These are phyloP conservation scores for Corymbia calophylla DNA, from an alignment of 441 rosid species.

Conservation along the genomic window DNA sequence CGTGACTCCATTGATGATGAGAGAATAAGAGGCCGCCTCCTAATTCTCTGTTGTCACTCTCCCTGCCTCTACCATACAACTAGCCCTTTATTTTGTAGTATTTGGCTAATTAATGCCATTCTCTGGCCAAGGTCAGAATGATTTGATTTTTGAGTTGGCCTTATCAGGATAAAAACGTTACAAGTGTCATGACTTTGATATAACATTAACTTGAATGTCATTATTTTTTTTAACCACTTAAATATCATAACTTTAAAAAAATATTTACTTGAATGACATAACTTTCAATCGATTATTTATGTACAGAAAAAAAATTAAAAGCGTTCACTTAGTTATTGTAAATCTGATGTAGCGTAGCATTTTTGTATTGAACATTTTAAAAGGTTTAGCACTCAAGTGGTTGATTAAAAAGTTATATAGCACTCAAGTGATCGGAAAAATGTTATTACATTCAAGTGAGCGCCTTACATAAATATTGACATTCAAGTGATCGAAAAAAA, in stretches of 20 bases:
- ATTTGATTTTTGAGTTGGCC: not conserved
- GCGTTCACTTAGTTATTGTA: rapidly evolving
- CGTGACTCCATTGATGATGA: not conserved
- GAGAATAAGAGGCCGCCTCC: not conserved
- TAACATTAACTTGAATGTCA: rapidly evolving
- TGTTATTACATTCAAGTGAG: not conserved
- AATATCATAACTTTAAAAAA: not conserved
- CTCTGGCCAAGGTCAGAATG: not conserved
- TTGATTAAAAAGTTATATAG: not conserved
- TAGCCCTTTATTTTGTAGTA: not conserved
- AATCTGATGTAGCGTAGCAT: not conserved
- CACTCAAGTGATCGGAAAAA: not conserved
- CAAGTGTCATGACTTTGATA: no score
- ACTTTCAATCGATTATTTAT: no score
- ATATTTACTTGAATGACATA: no score
- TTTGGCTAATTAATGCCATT: not conserved
- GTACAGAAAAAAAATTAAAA: rapidly evolving
- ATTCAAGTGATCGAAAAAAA: no score
- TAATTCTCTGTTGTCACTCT: not conserved
- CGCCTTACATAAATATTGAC: no score
- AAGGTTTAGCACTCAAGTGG: not conserved
- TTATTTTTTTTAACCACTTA: no score
- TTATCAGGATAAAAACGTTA: rapidly evolving
- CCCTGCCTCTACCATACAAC: not conserved
- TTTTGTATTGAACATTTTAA: no score